Conservation (phyloP, 2,329 filamentous ascomycete genomes). For the Clonostachys byssicola region DNA sequence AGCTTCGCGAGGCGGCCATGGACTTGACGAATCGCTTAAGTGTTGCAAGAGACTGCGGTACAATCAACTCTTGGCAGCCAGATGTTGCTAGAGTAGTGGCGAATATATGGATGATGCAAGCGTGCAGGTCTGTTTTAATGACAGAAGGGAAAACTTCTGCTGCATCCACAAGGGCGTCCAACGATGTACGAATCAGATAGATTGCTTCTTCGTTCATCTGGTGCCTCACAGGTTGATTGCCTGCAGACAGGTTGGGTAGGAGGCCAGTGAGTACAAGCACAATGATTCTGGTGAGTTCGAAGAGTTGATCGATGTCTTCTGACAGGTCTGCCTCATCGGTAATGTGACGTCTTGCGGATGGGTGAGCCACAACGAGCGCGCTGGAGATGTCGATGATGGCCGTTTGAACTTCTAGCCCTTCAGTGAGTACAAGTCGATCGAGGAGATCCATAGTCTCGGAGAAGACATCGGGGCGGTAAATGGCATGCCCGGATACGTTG, state of each 20-base stretch:
- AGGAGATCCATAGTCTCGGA: constrained; percentile 95
- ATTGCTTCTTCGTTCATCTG: constrained; percentile 86
- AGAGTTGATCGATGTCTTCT: constrained; percentile 96
- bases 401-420: constrained; percentile 81
- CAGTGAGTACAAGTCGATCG: constrained; percentile 87
- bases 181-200: constrained; percentile 70
- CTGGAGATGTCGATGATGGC: constrained; percentile 94
- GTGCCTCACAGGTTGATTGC: constrained; percentile 62
- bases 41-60: constrained; percentile 85
- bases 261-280: constrained; percentile 87
- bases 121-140: constrained; percentile 93
- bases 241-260: constrained; percentile 74
- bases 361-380: constrained; percentile 85
- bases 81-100: constrained; percentile 87
- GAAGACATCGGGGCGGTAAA: constrained; percentile 94
- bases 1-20: constrained; percentile 48
- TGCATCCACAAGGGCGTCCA: constrained; percentile 88
- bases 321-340: constrained; percentile 73
- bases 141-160: constrained; percentile 94
- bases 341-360: constrained; percentile 63
- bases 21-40: constrained; percentile 86
- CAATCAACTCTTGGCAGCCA: constrained; percentile 76
- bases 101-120: constrained; percentile 96
- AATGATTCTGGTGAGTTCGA: constrained; percentile 94
- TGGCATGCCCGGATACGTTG: constrained; percentile 90